Evolutionary conservation across 768 basidiomycete genomes (phyloP), one percentile per base, ranked within the genome.

Genomic region (Gymnopilus dilepis): DNA sequence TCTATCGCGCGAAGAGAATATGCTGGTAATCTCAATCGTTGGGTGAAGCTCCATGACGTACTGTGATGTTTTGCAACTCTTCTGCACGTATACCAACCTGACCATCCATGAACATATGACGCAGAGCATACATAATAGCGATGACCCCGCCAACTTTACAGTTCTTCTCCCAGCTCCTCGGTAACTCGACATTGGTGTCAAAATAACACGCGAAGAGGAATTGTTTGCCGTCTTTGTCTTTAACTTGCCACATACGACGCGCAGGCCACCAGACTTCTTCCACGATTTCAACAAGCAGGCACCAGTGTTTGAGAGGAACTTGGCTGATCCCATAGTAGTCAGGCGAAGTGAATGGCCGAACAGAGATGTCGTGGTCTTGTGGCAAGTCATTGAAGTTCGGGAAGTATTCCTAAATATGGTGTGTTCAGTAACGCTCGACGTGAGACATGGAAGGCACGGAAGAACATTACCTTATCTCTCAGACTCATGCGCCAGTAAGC

Each of bases 251-350:
- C 68, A 67, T 66, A 3, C 69, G 69, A 6, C 73, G 65, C 11
- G 62, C 17, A 9, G 42, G 42, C 37, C 62, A 70, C 3, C 65
- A 62, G 13, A 70, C 37, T 12, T 19, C 26, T 42, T 58, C 51
- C 24, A 69, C 60, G 38, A 76, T 74, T 56, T 76, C 72, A 9
- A 69, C 73, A 13, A 77, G 65, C 31, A 76, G 66, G 56, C 76
- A 77, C 74, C 74, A 75, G 64, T 73, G 76, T 43, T 43, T 37
- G 59, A 62, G 33, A 38, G 59, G 4, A 69, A 69, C 33, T 43
- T 13, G n/a, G 42, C 48, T 48, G 48, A 65, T 30, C 13, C 62
- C 65, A 38, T 56, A 52, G 21, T 56, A 60, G 11, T 62, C 57
- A 1, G 34, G 38, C 17, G 60, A 60, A 68, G 43, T 64, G 70